Evolutionary conservation across 208 protist genomes (phyloP).

Genomic region (Acanthamoeba healyi): DNA sequence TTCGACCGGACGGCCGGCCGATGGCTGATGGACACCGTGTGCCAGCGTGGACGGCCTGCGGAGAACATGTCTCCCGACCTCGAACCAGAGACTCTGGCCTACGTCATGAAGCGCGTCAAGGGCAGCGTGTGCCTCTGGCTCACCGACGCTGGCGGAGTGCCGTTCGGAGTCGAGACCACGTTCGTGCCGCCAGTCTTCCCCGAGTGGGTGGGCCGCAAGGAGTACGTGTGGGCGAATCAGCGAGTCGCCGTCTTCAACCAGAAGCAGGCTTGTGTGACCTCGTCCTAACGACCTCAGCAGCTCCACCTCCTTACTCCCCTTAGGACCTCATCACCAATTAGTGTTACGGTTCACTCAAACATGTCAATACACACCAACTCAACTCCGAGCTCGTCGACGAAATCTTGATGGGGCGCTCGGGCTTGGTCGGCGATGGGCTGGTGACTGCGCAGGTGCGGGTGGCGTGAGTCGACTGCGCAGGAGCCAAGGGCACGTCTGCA

Average conservation of each 20-base stretch:
- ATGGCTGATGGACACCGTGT: not conserved
- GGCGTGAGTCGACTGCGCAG: no score
- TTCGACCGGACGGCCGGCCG: not conserved
- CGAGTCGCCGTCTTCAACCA: not conserved
- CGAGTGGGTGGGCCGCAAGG: not conserved
- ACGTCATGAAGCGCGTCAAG: not conserved
- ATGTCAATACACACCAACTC: no score
- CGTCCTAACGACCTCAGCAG: no score
- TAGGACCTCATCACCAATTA: no score
- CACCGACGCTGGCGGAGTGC: not conserved
- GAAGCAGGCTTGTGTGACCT: not conserved
- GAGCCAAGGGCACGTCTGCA: no score
- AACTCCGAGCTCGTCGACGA: no score
- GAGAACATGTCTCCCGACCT: not conserved
- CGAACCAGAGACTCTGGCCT: not conserved
- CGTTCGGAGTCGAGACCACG: not conserved
- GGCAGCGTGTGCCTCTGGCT: not conserved
- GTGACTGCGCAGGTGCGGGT: no score
- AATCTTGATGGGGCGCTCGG: no score
- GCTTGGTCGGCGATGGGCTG: no score
- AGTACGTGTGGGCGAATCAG: constrained; percentile 7
- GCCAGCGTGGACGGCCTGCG: not conserved
- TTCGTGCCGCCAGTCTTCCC: not conserved
- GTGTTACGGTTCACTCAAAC: no score
- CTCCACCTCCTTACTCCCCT: no score